phyloP scores from a whole-genome alignment of 768 basidiomycete genomes.

The Clitopilus hobsonii region DNA sequence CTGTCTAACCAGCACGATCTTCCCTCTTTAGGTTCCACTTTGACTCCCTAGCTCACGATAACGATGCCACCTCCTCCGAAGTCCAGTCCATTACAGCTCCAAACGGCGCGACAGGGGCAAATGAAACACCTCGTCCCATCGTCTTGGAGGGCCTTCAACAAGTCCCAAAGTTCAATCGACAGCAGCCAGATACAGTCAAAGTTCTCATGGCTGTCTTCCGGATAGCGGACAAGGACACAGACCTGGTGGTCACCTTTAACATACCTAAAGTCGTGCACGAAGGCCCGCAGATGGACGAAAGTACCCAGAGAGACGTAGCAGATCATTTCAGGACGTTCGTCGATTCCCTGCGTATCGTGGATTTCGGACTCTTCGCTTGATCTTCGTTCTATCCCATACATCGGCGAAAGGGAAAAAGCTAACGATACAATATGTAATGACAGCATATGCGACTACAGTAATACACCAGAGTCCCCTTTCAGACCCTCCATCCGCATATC shows the following conservation, averaged over 20 bases:
- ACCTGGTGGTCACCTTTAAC: conserved; percentile 84
- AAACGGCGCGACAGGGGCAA: conserved; percentile 31
- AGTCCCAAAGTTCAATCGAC: conserved; percentile 74
- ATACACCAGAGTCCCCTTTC: background rate
- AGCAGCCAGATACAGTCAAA: conserved; percentile 58
- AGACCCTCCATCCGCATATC: background rate
- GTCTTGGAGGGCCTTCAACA: conserved; percentile 65
- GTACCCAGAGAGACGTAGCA: conserved; percentile 29
- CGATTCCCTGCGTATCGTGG: conserved; percentile 56
- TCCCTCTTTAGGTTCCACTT: conserved; percentile 75
- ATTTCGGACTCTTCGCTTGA: conserved; percentile 70
- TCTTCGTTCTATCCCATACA: conserved; percentile 1
- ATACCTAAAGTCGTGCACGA: conserved; percentile 54
- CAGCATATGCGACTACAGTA: background rate
- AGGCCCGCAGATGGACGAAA: conserved; percentile 36
- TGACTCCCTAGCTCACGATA: conserved; percentile 86
- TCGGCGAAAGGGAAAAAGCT: background rate
- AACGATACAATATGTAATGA: background rate
- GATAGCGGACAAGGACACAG: conserved; percentile 62
- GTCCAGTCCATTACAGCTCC: conserved; percentile 35
- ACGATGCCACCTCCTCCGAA: conserved; percentile 52
- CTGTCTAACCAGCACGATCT: background rate
- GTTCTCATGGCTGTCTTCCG: conserved; percentile 83
- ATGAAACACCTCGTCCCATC: conserved; percentile 53
- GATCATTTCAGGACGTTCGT: conserved; percentile 52